Percentiles rank a stretch among this genome's conserved stretches.
phyloP scores from a whole-genome alignment of 1,139 yeast genomes.

The Insectozyma bohioensis region DNA sequence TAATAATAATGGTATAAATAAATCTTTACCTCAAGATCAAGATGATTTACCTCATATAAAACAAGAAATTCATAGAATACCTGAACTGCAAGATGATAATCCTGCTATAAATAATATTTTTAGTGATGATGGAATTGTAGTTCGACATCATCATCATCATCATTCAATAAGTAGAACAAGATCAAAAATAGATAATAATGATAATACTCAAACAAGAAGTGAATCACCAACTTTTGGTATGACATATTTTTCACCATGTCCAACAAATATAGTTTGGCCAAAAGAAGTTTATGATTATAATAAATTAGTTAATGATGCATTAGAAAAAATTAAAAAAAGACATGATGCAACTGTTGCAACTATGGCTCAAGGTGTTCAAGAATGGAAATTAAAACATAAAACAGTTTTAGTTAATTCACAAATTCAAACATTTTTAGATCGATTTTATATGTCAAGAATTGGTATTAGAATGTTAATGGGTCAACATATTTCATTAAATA shows the following conservation, averaged over 20 bases:
- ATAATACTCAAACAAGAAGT: constrained; percentile 15
- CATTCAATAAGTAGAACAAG: constrained; percentile 9
- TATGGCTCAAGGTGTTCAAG: constrained; percentile 89
- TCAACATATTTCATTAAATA: constrained; percentile 78
- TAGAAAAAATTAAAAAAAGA: constrained; percentile 71
- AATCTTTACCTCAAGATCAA: neutral
- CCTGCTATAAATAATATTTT: constrained; percentile 46
- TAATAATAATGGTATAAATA: constrained; percentile 10
- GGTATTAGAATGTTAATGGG: constrained; percentile 90
- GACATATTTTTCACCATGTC: constrained; percentile 63
- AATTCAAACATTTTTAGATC: constrained; percentile 74
- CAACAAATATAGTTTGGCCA: constrained; percentile 59
- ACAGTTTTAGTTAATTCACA: constrained; percentile 55
- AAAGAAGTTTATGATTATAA: constrained; percentile 75
- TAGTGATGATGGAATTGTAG: constrained; percentile 56
- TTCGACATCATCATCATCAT: constrained; percentile 28
- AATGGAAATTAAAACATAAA: constrained; percentile 69
- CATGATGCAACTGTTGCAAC: constrained; percentile 95
- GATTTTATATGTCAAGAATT: constrained; percentile 83
- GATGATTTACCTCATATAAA: constrained; percentile 9
- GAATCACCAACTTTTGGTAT: constrained; percentile 49
- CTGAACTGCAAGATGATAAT: constrained; percentile 25
- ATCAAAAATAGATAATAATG: constrained; percentile 7
- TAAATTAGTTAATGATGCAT: constrained; percentile 60
- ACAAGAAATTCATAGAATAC: constrained; percentile 13